Base-by-base conservation (phyloP, 305 asterid species). In the Striga hermonthica region DNA sequence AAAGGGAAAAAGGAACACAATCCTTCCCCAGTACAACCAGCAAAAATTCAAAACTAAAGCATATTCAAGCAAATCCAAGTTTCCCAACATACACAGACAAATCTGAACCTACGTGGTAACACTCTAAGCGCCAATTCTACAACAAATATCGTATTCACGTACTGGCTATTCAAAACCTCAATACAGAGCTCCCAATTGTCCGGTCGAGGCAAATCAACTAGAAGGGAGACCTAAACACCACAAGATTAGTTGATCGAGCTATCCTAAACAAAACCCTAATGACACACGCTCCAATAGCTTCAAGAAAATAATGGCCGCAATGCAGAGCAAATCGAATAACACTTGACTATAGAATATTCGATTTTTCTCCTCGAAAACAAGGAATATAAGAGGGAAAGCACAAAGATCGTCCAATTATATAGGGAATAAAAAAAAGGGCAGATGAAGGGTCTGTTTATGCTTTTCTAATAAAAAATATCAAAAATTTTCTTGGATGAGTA, bases 221-320 rank as follows among this genome's bases (percentile, higher is more conserved):
- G 54, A 10, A 41, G 37, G 67, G 9, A 50, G 38, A 59, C 61
- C 71, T 40, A 62, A 54, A 54, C 57, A 22, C 31, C 60, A 64
- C 12, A 5, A 15, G 16, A 50, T 14, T 43, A 72, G 74, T 60
- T 75, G 79, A 75, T 77, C 78, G 64, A 71, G 76, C 63, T 68
- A 75, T 73, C 77, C 7, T 66, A 65, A 73, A 73, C 78, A 76
- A 76, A 82, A 79, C 81, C 84, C 84, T 75, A 77, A 76, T 53
- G 70, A 64, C 68, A 67, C 73, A 57, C 60, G 76, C 65, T 67
- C 13, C 66, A 61, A 71, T 37, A 63, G 38, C 43, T 71, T 34
- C 71, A 67, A 22, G 28, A 35, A 56, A 71, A 71, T 45, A 61
- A 49, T 66, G 68, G 76, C 72, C 76, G 79, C 79, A 78, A 74